Evolutionary conservation across 345 rosid species (phyloP).

Genomic region (Citrus australasica): DNA sequence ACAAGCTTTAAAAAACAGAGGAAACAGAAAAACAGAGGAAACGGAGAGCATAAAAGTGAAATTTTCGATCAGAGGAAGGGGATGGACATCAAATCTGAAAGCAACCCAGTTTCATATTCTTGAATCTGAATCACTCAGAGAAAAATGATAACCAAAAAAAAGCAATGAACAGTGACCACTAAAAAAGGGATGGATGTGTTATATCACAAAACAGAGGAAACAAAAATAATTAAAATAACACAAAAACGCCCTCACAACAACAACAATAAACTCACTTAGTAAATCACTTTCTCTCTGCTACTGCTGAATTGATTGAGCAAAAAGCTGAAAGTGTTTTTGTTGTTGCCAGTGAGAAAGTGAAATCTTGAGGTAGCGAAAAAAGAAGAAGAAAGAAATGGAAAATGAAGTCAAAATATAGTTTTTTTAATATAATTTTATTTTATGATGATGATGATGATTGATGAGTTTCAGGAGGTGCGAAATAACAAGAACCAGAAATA

Average conservation of each 20-base stretch:
- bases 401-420: neutral
- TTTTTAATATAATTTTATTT: neutral
- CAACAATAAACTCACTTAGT: neutral
- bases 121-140: conserved; percentile 23
- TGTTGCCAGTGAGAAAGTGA: conserved; percentile 12
- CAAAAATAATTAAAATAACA: neutral
- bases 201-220: neutral
- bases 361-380: neutral
- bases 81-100: conserved; percentile 20
- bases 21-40: neutral
- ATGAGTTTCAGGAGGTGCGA: conserved; percentile 1
- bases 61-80: neutral
- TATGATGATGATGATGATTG: neutral
- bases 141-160: conserved; percentile 20
- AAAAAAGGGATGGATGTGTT: conserved; percentile 12
- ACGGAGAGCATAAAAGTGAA: neutral
- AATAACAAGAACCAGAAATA: conserved; percentile 11
- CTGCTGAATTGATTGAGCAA: conserved; percentile 1
- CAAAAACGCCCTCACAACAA: neutral
- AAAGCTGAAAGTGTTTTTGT: conserved; percentile 7
- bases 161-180: neutral
- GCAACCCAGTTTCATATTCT: conserved; percentile 18
- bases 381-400: too few species aligned
- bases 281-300: neutral
- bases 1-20: too few species aligned